Evolutionary conservation across 768 basidiomycete species (phyloP), one percentile per base, ranked within the genome.

Genomic region (Panaeolus papilionaceus): DNA sequence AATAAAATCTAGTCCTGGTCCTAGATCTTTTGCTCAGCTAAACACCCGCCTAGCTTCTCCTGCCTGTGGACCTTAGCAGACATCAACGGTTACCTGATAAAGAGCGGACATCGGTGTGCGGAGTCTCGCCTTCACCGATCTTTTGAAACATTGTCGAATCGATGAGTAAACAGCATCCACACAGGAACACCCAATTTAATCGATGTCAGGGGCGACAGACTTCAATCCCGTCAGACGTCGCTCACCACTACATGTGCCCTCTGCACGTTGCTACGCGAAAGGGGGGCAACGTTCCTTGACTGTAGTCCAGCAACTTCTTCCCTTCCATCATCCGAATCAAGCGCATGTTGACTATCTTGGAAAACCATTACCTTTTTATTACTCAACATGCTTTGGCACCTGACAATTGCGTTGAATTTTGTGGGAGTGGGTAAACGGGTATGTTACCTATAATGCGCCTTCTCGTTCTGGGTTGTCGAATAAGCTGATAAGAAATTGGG

Each of bases 131-230:
- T 28, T 14, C 33, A 58, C 54, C 28, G 54, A 58, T 5, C 23
- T 28, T 16, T 51, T 51, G 49, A 14, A 51, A 51, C 20, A 20
- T 8, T 58, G 54, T 58, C 54, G 54, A 58, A 58, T 33, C 16
- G 54, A 28, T 58, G 54, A 18, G 26, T 58, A 14, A 33, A 8
- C 28, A 14, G 9, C 33, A 58, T 33, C 54, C 28, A 37, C 28
- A 54, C 54, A 58, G 54, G 54, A 58, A 58, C 54, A 12, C 4
- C 28, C 47, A 26, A 37, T 58, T 58, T 3, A 58, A 1, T 33
- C 26, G 4, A 28, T 58, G 54, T 58, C 54, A 58, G 37, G 4
- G 54, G 4, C 14, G 33, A 58, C 54, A 58, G 14, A 4, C 10
- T 58, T 12, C 28, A 58, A 10, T 58, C 12, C 7, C 28, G 18